Evolutionary conservation across 1,284 basidiomycete species (phyloP), one percentile per base, ranked within the genome.

Genomic region (Puccinia polysora): DNA sequence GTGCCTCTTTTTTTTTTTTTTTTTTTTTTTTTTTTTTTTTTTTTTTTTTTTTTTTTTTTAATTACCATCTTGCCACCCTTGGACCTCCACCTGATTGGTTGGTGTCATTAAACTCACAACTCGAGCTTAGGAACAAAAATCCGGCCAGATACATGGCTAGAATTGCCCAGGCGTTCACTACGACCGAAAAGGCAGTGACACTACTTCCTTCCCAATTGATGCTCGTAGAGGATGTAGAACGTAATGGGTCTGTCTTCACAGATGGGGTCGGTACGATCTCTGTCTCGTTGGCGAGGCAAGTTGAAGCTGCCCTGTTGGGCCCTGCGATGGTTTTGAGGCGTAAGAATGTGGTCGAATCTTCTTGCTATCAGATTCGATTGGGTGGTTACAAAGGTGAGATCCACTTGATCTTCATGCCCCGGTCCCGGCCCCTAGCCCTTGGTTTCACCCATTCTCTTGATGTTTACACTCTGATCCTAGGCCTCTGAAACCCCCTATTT

Each of bases 61-160:
- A n/a, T n/a, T n/a, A n/a, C n/a, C n/a, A n/a, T n/a, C n/a, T n/a
- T n/a, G n/a, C n/a, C n/a, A n/a, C 34, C 23, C 20, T 4, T 10
- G 32, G n/a, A 12, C 23, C 38, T 28, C 4, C 36, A 67, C 20
- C 34, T 55, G 8, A 14, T 43, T 64, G 28, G 40, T 10, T 45
- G n/a, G 40, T n/a, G n/a, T 45, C 15, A 14, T 53, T n/a, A 43
- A 23, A 49, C 34, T n/a, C 7, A 0, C 23, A 28, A 23, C 14
- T 43, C 30, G 36, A 30, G 28, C 7, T 28, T 3, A 82, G 88
- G 23, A 82, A 87, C 56, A 80, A 77, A 62, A 83, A 81, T 38
- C 89, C 89, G 4, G 88, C 89, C 0, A 88, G 88, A 77, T 89
- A 86, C 77, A 89, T 88, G 10, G 89, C 89, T n/a, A 84, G 89